phyloP scores from a whole-genome alignment of 805 yeast genomes.

The Lachancea sp. region DNA sequence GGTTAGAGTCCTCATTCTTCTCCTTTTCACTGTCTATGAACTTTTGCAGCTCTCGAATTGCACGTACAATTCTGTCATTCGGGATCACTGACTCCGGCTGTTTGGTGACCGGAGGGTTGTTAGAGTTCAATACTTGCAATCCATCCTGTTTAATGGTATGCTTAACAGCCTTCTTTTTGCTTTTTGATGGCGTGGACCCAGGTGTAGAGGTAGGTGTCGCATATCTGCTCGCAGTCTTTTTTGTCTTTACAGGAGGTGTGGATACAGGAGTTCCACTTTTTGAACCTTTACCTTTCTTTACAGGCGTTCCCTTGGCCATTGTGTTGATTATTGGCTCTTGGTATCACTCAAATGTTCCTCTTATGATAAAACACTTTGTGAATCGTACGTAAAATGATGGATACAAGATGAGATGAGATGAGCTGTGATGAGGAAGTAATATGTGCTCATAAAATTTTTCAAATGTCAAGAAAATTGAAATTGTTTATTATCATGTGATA shows the following conservation, averaged over 20 bases:
- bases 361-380: background rate
- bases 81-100: conserved; percentile 21
- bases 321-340: background rate
- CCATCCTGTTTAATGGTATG: conserved; percentile 4
- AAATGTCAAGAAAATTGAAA: background rate
- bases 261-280: conserved; percentile 16
- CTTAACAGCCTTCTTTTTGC: conserved; percentile 11
- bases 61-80: conserved; percentile 38
- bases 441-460: conserved; percentile 2
- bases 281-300: conserved; percentile 15
- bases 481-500: too few species aligned
- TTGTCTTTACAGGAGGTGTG: conserved; percentile 9
- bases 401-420: background rate
- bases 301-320: conserved; percentile 20
- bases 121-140: conserved; percentile 10
- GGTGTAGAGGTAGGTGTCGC: conserved; percentile 13
- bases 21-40: conserved; percentile 40
- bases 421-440: conserved; percentile 6
- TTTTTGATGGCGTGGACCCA: conserved; percentile 18
- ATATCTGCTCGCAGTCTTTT: conserved; percentile 9
- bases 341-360: background rate
- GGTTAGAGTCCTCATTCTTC: conserved; percentile 29
- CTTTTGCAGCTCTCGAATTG: conserved; percentile 60
- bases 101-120: conserved; percentile 14
- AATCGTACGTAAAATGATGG: background rate